Percentiles rank a stretch among this genome's conserved stretches.
phyloP scores from a whole-genome alignment of 2,329 filamentous ascomycete genomes.

The Graphiopsis chlorocephala region DNA sequence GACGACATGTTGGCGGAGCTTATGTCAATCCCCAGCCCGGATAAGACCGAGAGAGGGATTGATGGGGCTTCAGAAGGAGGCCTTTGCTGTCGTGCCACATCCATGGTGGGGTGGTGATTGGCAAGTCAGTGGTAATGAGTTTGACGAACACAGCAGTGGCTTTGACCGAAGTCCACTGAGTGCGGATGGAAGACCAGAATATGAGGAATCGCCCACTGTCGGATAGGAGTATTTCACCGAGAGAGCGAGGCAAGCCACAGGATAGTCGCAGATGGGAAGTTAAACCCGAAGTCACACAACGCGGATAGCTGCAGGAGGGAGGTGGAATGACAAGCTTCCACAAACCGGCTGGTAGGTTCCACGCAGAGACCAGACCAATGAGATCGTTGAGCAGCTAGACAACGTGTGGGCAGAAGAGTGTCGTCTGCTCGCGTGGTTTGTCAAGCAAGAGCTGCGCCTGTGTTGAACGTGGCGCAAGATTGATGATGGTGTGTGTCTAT shows the following conservation, averaged over 20 bases:
- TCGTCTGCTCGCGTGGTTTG: background rate
- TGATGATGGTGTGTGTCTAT: background rate
- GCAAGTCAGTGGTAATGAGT: background rate
- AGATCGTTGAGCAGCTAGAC: background rate
- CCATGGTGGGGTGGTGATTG: background rate
- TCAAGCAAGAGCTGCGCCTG: background rate
- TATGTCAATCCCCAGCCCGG: conserved; percentile 6
- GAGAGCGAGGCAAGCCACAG: background rate
- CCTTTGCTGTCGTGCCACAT: background rate
- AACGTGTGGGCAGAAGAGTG: background rate
- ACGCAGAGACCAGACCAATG: background rate
- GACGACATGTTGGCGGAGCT: background rate
- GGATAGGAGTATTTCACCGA: background rate
- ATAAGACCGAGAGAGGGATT: background rate
- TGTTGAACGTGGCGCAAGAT: conserved; percentile 3
- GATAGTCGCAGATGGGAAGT: background rate
- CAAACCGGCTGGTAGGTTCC: conserved; percentile 1
- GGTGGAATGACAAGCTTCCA: conserved; percentile 4
- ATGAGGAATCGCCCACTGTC: background rate
- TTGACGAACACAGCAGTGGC: background rate
- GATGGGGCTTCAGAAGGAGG: background rate
- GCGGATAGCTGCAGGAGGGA: conserved; percentile 9
- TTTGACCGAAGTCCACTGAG: background rate
- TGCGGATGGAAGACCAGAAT: background rate
- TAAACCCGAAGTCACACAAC: background rate